Evolutionary conservation across 2,329 filamentous ascomycete genomes (phyloP), one percentile per base, ranked within the genome.

Genomic region (Cladosporium sphaerospermum): DNA sequence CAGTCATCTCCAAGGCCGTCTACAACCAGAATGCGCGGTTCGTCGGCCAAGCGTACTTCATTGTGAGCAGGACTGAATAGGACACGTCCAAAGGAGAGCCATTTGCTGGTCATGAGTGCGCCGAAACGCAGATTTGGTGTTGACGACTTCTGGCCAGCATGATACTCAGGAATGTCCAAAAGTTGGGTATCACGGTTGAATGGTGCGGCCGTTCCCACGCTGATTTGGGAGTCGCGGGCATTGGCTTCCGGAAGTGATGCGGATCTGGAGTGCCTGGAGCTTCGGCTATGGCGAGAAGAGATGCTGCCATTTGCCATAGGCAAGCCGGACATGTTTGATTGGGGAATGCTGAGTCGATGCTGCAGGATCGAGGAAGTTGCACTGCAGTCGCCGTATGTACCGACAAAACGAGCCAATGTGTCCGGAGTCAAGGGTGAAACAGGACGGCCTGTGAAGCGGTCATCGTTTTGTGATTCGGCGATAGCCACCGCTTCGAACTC

Each of bases 1-100:
- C 88, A 93, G 64, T 93, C 88, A 63, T 90, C 91, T n/a, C 88
- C 88, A 31, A 93, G 82, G 4, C 88, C 88, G 70, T 93, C 88
- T 53, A 93, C 78, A 14, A 93, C 85, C 3, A 93, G 76, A 23
- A 93, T 82, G 74, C 85, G 52, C 72, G 80, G 72, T 77, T 85
- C 70, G 68, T 65, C 76, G 0, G 77, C 72, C 14, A 80, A 73
- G 37, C 80, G 71, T 18, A 91, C 76, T 59, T 89, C 84, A 43
- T 88, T 84, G 23, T 88, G 81, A 4, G 86, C 82, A 9, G 89
- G 88, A 60, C 86, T 90, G 71, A 93, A 91, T 3, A 93, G 75
- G 0, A 92, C 86, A 60, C 89, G 85, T 1, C 88, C 88, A 66
- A 92, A 92, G 0, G 86, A 89, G 19, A 93, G 79, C 88, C 88